These are phyloP conservation scores for Melastoma candidum DNA, from an alignment of 441 rosid genomes.

Conservation along the genomic window DNA sequence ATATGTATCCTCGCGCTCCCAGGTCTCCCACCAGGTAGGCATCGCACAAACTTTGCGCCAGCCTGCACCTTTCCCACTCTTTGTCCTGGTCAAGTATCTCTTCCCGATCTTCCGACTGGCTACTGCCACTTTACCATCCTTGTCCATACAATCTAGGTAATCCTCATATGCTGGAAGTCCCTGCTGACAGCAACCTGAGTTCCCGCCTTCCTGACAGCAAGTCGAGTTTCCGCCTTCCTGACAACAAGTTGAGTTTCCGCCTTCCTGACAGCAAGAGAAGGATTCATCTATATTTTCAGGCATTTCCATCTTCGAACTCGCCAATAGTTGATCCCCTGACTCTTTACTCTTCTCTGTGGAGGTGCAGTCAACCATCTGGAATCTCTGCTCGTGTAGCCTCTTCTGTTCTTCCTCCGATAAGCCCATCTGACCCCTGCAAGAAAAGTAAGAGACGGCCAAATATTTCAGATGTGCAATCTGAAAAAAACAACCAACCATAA, in stretches of 20 bases:
- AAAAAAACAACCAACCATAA: no score
- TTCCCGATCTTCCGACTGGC: constrained; percentile 33
- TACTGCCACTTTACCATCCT: constrained; percentile 27
- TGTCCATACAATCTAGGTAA: constrained; percentile 21
- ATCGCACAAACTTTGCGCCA: constrained; percentile 35
- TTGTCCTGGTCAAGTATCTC: constrained; percentile 23
- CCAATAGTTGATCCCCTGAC: constrained; percentile 22
- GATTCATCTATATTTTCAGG: constrained; percentile 29
- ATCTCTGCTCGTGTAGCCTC: constrained; percentile 46
- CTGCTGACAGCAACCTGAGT: constrained; percentile 43
- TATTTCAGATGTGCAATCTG: constrained; percentile 5
- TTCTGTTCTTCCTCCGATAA: constrained; percentile 72
- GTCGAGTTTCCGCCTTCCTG: constrained; percentile 50
- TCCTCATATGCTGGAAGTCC: constrained; percentile 19
- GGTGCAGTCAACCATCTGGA: constrained; percentile 34
- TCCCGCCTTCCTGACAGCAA: constrained; percentile 66
- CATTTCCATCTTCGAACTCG: constrained; percentile 15
- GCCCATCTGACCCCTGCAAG: constrained; percentile 91
- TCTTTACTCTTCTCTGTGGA: constrained; percentile 22
- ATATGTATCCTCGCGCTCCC: constrained; percentile 90
- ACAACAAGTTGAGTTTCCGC: constrained; percentile 50
- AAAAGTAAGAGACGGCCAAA: constrained; percentile 6
- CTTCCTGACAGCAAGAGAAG: constrained; percentile 53
- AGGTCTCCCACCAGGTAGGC: constrained; percentile 82
- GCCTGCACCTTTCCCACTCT: constrained; percentile 32